phyloP scores from a whole-genome alignment of 2,329 filamentous ascomycete genomes.

The Penicillium sp. region DNA sequence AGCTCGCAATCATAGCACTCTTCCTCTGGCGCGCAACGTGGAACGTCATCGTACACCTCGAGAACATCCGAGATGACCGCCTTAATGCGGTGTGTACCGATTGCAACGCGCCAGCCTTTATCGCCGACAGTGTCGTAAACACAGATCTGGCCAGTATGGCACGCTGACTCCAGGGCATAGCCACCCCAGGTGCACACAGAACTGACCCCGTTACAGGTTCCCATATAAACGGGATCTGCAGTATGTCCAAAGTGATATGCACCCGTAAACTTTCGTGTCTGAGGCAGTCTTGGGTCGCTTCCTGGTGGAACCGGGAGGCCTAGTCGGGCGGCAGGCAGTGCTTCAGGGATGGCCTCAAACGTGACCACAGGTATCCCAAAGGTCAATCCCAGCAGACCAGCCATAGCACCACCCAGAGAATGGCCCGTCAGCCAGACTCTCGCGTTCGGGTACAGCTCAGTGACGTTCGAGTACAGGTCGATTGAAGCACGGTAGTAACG shows the following conservation, averaged over 20 bases:
- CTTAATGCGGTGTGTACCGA: conserved; percentile 89
- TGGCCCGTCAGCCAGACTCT: conserved; percentile 91
- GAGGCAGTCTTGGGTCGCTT: conserved; percentile 71
- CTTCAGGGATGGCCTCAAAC: conserved; percentile 91
- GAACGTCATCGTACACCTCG: conserved; percentile 78
- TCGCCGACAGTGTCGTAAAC: conserved; percentile 91
- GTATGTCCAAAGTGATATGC: conserved; percentile 93
- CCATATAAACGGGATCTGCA: conserved; percentile 93
- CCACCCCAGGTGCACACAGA: conserved; percentile 89
- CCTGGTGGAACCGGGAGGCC: conserved; percentile 86
- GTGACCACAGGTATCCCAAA: conserved; percentile 91
- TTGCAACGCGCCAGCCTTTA: conserved; percentile 88
- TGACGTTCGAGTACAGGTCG: conserved; percentile 91
- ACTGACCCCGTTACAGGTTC: conserved; percentile 87
- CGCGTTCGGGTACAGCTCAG: conserved; percentile 80
- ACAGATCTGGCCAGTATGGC: conserved; percentile 86
- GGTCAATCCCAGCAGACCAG: conserved; percentile 85
- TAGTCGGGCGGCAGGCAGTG: conserved; percentile 80
- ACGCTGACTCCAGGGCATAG: conserved; percentile 92
- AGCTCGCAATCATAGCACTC: conserved; percentile 85
- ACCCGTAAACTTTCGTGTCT: conserved; percentile 74
- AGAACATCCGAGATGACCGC: conserved; percentile 88
- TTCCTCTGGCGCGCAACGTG: conserved; percentile 76
- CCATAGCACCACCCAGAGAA: conserved; percentile 87
- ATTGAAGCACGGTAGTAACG: conserved; percentile 89